Evolutionary conservation across 768 basidiomycete species (phyloP), one percentile per base, ranked within the genome.

Genomic region (Pisolithus tinctorius): DNA sequence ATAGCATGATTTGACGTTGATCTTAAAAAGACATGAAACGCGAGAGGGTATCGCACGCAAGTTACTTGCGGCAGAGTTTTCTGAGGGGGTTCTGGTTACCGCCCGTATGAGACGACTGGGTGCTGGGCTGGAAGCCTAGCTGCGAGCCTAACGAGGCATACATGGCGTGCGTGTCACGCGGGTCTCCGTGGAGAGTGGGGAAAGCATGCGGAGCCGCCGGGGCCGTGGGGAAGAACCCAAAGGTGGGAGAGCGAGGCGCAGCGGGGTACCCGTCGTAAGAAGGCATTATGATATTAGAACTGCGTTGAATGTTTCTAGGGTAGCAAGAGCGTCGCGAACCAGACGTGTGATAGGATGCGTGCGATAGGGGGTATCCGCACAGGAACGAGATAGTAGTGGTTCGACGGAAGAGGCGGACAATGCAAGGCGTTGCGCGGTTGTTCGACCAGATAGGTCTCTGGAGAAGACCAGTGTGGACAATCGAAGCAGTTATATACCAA

Each of bases 171-270:
- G 71, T 62, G 57, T 83, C 79, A 48, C 83, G 80, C 37, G 83
- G 83, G 58, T 80, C 75, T 65, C 79, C 78, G 62, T 82, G 77
- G 49, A 84, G 72, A 41, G 72, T 59, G 10, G 71, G 63, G 63
- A 84, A 83, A 11, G 81, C 77, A 50, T 82, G 79, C 48, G 82
- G 81, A 11, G 76, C 75, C 23, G 80, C 71, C 5, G 76, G 69
- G 9, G 62, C 75, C 14, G 72, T 64, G 31, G 82, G 82, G 71
- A 84, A 83, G 69, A 82, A 75, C 52, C 79, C 80, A 58, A 68
- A 80, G 4, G 74, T 74, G 51, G 82, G 81, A 2, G 82, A 81
- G 29, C 78, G 60, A 51, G 81, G 76, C 27, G 69, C 55, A 17
- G 71, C 59, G 38, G 69, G 62, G 68, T 71, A 74, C 49, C 61